These are phyloP conservation scores for Phytophthora pini DNA, from an alignment of 352 stramenopile species.

Conservation along the genomic window DNA sequence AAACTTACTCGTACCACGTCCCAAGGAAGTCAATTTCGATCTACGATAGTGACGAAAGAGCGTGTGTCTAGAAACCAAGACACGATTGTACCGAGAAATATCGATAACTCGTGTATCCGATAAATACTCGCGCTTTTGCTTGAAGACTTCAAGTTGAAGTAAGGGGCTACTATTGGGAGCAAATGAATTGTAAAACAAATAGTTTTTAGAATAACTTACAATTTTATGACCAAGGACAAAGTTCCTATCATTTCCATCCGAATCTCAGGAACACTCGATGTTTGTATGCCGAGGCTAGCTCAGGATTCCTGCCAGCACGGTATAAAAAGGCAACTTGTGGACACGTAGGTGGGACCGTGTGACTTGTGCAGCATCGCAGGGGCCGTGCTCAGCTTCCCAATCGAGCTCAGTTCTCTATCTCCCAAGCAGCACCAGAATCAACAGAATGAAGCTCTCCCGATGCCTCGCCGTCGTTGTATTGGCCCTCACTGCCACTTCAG, in stretches of 20 bases:
- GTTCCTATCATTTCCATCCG: neutral
- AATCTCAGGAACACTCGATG: neutral
- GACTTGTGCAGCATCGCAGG: slow-evolving; percentile 1
- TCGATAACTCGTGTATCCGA: too few relatives aligned
- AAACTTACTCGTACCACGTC: neutral
- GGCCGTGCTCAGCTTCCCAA: neutral
- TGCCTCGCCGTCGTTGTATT: slow-evolving; percentile 6
- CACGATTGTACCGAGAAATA: neutral
- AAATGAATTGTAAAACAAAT: neutral
- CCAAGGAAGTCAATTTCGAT: slow-evolving; percentile 17
- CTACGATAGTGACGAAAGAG: slow-evolving; percentile 10
- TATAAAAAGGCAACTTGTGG: slow-evolving; percentile 2
- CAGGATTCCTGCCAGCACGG: neutral
- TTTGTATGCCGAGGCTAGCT: neutral
- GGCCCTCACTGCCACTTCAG: neutral
- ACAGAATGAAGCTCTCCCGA: slow-evolving; percentile 24
- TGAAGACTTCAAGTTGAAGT: neutral
- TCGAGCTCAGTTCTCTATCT: slow-evolving; percentile 23
- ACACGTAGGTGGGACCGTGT: neutral
- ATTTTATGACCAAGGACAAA: too few relatives aligned
- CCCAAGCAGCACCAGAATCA: neutral
- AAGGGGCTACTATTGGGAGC: neutral
- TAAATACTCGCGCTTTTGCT: too few relatives aligned
- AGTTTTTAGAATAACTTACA: neutral
- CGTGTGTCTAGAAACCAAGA: neutral